Conservation (phyloP, 208 protist species). For the Balamuthia mandrillaris region DNA sequence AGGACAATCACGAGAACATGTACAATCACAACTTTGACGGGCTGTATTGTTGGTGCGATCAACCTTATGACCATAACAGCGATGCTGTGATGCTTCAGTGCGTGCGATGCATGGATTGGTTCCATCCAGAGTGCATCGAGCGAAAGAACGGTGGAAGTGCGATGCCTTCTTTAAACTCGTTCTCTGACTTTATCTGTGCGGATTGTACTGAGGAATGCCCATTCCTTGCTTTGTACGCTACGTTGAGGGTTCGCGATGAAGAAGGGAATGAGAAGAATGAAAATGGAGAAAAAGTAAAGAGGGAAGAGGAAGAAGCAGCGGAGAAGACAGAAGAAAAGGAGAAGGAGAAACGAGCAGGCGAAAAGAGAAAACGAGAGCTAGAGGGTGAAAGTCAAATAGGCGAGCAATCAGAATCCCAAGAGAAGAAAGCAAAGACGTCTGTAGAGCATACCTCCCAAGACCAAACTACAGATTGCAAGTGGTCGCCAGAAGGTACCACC, state of each 20-base stretch:
- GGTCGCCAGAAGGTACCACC: too few species aligned
- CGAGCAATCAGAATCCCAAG: too few species aligned
- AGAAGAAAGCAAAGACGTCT: too few species aligned
- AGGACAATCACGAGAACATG: background rate
- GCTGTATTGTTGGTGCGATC: conserved; percentile 8
- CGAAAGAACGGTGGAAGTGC: background rate
- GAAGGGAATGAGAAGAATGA: too few species aligned
- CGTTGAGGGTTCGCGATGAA: background rate
- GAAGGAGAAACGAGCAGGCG: too few species aligned
- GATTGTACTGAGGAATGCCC: background rate
- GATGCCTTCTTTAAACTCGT: background rate
- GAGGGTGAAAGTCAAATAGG: background rate
- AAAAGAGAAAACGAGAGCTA: background rate
- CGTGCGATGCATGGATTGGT: conserved; percentile 8
- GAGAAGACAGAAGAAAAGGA: too few species aligned
- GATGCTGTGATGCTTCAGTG: background rate
- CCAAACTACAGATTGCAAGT: background rate
- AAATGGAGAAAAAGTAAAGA: too few species aligned
- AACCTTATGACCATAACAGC: conserved; percentile 14
- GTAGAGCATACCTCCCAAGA: too few species aligned
- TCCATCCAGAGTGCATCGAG: background rate
- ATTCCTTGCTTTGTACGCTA: background rate
- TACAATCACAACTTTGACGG: conserved; percentile 35
- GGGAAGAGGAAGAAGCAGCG: too few species aligned
- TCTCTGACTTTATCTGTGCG: conserved; percentile 7